A percentile compares a stretch with the other conserved stretches of the same genome.
These are phyloP conservation scores for Aspergillus calidoustus DNA, from an alignment of 2,329 filamentous ascomycete genomes.

Conservation along the genomic window DNA sequence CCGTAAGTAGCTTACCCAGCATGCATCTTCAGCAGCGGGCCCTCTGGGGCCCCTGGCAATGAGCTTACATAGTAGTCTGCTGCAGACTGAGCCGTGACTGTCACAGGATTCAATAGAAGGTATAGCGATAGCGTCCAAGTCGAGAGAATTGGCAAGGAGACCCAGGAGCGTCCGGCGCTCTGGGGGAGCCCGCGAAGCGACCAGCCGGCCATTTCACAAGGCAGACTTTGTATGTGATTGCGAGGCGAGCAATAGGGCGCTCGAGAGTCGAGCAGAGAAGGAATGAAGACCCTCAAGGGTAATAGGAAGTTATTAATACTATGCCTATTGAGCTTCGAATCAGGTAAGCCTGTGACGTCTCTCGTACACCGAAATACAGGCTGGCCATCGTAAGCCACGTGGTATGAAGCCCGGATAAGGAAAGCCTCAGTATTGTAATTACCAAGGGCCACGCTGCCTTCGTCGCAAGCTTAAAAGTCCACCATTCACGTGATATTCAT, in stretches of 20 bases:
- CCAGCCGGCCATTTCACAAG: constrained; percentile 26
- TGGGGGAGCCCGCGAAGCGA: constrained; percentile 22
- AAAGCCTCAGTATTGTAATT: too few relatives aligned
- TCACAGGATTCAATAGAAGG: constrained; percentile 29
- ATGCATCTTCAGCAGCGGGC: constrained; percentile 91
- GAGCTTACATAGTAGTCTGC: constrained; percentile 89
- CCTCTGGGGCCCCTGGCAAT: constrained; percentile 81
- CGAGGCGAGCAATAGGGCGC: neutral
- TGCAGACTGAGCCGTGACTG: constrained; percentile 58
- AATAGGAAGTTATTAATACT: neutral
- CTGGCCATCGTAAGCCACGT: too few relatives aligned
- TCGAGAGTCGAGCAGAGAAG: neutral
- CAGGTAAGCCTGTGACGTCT: too few relatives aligned
- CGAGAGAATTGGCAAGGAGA: constrained; percentile 23
- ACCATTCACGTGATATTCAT: neutral
- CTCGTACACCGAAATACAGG: too few relatives aligned
- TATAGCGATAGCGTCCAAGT: constrained; percentile 34
- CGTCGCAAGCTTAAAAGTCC: too few relatives aligned
- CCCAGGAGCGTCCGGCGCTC: constrained; percentile 17
- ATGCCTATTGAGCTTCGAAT: too few relatives aligned
- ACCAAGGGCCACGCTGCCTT: too few relatives aligned
- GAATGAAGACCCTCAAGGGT: constrained; percentile 8
- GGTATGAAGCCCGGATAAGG: too few relatives aligned
- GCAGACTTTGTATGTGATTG: constrained; percentile 5
- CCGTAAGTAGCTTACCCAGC: constrained; percentile 71